Conservation (phyloP, 176 grass and related monocot genomes). For the Oryza meyeriana region DNA sequence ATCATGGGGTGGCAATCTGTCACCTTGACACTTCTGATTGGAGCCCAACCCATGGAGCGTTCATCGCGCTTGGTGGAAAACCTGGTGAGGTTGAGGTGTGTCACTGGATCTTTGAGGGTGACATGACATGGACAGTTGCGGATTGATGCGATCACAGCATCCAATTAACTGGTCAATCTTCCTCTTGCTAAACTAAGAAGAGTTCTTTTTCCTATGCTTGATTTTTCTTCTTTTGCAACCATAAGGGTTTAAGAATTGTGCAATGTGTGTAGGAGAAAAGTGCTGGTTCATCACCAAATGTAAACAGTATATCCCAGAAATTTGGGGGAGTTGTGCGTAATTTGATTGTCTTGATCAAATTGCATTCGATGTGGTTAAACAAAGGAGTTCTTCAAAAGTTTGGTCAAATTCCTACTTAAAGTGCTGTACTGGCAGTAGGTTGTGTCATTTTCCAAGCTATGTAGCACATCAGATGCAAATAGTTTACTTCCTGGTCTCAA, state of each 20-base stretch:
- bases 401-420: constrained; percentile 23
- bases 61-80: constrained; percentile 55
- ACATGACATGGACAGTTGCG: constrained; percentile 81
- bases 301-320: constrained; percentile 47
- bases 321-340: neutral
- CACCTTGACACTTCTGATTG: constrained; percentile 84
- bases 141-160: constrained; percentile 27
- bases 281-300: constrained; percentile 24
- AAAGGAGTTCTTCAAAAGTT: constrained; percentile 17
- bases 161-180: constrained; percentile 7
- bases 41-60: constrained; percentile 65
- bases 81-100: constrained; percentile 77
- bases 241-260: constrained; percentile 29
- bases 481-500: neutral
- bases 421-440: neutral
- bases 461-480: constrained; percentile 21
- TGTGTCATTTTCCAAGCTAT: constrained; percentile 19
- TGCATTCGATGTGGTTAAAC: constrained; percentile 9
- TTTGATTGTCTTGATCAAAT: constrained; percentile 50
- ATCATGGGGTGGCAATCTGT: constrained; percentile 75
- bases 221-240: constrained; percentile 23
- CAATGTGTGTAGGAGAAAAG: constrained; percentile 34
- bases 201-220: neutral
- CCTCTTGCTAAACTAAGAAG: constrained; percentile 12
- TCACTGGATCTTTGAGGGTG: constrained; percentile 89